phyloP scores from a whole-genome alignment of 495 filamentous ascomycete genomes.

The Podospora pseudoanserina region DNA sequence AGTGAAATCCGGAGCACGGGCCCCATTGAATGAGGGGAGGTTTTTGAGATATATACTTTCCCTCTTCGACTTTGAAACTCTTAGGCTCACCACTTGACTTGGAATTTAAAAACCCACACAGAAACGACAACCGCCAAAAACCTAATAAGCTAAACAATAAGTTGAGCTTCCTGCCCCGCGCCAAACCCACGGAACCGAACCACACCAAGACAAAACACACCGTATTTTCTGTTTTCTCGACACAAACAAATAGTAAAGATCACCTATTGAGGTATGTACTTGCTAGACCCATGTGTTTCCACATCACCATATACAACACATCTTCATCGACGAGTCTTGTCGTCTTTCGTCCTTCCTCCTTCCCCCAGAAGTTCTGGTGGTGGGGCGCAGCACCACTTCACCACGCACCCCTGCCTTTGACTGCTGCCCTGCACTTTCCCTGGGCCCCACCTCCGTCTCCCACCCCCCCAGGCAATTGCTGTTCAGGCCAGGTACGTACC shows the following conservation, averaged over 20 bases:
- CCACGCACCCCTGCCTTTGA: neutral
- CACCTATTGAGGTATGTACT: neutral
- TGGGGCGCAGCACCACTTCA: neutral
- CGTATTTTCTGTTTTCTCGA: neutral
- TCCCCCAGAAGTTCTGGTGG: neutral
- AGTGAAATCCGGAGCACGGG: neutral
- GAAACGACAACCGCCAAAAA: neutral
- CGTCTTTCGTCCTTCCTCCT: no score
- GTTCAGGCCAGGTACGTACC: conserved; percentile 28
- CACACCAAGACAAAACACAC: neutral
- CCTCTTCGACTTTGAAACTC: neutral
- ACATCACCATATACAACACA: neutral
- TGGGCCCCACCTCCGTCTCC: conserved; percentile 6
- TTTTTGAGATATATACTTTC: neutral
- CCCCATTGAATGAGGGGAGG: neutral
- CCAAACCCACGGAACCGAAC: neutral
- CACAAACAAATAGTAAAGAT: neutral
- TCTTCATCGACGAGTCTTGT: neutral
- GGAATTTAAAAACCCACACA: neutral
- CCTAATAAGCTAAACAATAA: neutral
- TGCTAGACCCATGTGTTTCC: neutral
- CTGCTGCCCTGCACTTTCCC: conserved; percentile 20
- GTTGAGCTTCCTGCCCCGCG: neutral
- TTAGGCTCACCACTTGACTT: no score
- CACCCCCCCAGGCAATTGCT: conserved; percentile 16